Evolutionary conservation across 768 basidiomycete species (phyloP).

Genomic region (Psilocybe subaeruginosa): DNA sequence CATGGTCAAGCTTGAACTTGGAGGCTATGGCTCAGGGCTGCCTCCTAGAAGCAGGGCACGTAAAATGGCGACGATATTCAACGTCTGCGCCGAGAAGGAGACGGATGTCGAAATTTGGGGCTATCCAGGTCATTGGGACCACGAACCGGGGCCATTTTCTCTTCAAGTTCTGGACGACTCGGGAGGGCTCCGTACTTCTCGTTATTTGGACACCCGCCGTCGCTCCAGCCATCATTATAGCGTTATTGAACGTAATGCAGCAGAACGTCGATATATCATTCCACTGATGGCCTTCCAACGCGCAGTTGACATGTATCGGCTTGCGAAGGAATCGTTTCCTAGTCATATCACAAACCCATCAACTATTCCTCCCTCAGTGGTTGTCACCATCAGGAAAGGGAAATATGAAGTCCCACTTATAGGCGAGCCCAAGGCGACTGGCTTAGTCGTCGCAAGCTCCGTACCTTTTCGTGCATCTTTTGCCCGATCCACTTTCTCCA

Average conservation of each 20-base stretch:
- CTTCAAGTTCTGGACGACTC: background rate
- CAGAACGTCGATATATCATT: background rate
- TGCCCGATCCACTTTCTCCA: background rate
- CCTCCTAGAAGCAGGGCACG: background rate
- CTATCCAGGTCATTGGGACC: background rate
- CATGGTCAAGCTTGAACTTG: background rate
- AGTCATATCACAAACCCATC: background rate
- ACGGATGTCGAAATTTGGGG: background rate
- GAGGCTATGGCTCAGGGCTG: background rate
- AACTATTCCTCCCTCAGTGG: background rate
- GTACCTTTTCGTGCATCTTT: background rate
- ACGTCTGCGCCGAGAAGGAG: background rate
- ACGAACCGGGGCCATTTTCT: background rate
- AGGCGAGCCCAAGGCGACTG: background rate
- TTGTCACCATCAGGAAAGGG: background rate
- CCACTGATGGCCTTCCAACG: background rate
- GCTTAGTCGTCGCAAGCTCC: background rate
- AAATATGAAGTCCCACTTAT: background rate
- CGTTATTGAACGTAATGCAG: background rate
- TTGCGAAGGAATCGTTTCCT: background rate
- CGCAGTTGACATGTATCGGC: background rate
- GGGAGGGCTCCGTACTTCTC: background rate
- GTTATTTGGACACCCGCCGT: background rate
- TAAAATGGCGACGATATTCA: constrained; percentile 1
- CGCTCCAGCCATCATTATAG: background rate